These are phyloP conservation scores for Collybia sordida DNA, from an alignment of 768 basidiomycete species.

Conservation along the genomic window DNA sequence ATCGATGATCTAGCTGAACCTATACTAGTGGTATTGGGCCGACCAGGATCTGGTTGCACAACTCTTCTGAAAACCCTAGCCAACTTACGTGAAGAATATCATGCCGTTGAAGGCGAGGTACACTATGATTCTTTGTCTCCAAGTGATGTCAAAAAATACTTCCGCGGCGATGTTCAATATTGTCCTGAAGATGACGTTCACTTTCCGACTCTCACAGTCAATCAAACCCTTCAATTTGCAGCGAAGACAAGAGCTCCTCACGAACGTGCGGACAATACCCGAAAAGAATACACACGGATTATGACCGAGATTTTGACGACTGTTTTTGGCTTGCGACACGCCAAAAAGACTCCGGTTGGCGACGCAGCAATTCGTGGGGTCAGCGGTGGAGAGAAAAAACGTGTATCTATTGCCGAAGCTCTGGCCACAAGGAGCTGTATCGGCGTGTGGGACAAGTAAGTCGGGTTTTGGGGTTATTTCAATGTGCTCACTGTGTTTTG, in stretches of 20 bases:
- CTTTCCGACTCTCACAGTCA: slow-evolving; percentile 80
- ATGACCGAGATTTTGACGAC: slow-evolving; percentile 58
- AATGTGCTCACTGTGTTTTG: slow-evolving; percentile 11
- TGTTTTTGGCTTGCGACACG: slow-evolving; percentile 77
- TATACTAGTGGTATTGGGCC: slow-evolving; percentile 71
- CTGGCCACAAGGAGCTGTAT: slow-evolving; percentile 58
- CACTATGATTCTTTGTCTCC: slow-evolving; percentile 75
- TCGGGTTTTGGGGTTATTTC: not conserved
- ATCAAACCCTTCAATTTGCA: slow-evolving; percentile 71
- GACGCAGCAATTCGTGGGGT: slow-evolving; percentile 62
- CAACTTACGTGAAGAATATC: slow-evolving; percentile 70
- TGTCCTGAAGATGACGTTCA: slow-evolving; percentile 86
- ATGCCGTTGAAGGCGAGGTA: slow-evolving; percentile 69
- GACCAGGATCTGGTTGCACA: slow-evolving; percentile 85
- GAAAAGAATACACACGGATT: slow-evolving; percentile 39
- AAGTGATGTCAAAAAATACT: slow-evolving; percentile 57
- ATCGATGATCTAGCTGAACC: not conserved
- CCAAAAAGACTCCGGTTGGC: slow-evolving; percentile 62
- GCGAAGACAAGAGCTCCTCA: slow-evolving; percentile 67
- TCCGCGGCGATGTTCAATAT: slow-evolving; percentile 79
- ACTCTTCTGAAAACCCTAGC: slow-evolving; percentile 83
- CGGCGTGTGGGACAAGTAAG: slow-evolving; percentile 33
- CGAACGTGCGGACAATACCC: slow-evolving; percentile 41
- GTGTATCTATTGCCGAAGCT: slow-evolving; percentile 65
- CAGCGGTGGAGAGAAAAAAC: slow-evolving; percentile 54